Evolutionary conservation across 2,329 filamentous ascomycete species (phyloP), one percentile per base, ranked within the genome.

Genomic region (Penicillium sp.): DNA sequence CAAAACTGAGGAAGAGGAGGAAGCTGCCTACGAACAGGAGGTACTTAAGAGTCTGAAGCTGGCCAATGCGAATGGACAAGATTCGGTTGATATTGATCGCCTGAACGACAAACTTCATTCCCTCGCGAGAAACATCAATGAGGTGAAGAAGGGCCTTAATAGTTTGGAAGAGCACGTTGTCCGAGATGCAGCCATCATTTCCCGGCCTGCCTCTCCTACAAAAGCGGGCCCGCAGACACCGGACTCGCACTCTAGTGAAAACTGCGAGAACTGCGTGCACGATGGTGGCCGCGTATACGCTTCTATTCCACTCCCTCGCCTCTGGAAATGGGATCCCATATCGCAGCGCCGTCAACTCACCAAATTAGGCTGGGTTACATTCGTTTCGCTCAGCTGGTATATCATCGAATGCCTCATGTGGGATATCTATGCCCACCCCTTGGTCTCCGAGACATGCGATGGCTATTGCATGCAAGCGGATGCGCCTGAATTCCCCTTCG

Each of bases 401-500:
- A 65, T 82, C 33, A 69, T 77, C 43, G 83, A 85, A 71, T 76
- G 76, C 35, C 70, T 77, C 38, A 79, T 84, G 70, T 82, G 80
- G 64, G 79, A 83, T 38, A 72, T 78, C 30, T 85, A 83, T 71
- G 84, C 82, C 68, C 81, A 84, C 52, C 81, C 81, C 3, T 63
- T 74, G 7, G 81, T 83, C 60, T 81, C 83, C 4, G 66, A 74
- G 13, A 76, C 68, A 7, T 85, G 84, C 65, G 72, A 78, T 38
- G 82, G 81, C 25, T 83, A 81, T 61, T 83, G 82, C 56, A 75
- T 85, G 37, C 75, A 80, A 46, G 79, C 79, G 22, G 75, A 85
- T 62, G 83, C 83, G 10, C 85, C 85, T 0, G 68, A 75, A 25
- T 84, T 81, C 54, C 85, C 85, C 0, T 84, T 81, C 61, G 84